Evolutionary conservation across 495 filamentous ascomycete genomes (phyloP).

Genomic region (Lasiosphaeria miniovina): DNA sequence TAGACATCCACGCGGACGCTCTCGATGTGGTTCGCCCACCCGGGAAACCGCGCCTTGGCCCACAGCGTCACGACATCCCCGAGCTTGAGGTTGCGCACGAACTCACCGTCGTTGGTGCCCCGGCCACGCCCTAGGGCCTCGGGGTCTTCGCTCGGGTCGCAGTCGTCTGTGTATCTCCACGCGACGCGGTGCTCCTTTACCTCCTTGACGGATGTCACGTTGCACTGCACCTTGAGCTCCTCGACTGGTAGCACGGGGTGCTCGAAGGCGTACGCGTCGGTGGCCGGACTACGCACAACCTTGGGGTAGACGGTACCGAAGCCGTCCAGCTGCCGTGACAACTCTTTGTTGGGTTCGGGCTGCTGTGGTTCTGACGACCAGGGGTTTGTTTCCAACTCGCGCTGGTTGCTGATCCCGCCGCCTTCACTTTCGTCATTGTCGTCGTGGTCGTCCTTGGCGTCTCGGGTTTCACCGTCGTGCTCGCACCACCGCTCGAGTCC

Average conservation of each 20-base stretch:
- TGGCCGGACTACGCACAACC: conserved; percentile 4
- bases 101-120: conserved; percentile 53
- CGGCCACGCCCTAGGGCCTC: conserved; percentile 47
- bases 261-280: conserved; percentile 21
- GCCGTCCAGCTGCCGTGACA: background rate
- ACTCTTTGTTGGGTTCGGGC: background rate
- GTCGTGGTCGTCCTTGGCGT: background rate
- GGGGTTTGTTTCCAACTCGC: background rate
- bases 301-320: conserved; percentile 20
- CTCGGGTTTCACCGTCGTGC: background rate
- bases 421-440: background rate
- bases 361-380: background rate
- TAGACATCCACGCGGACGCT: conserved; percentile 58
- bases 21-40: conserved; percentile 59
- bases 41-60: conserved; percentile 59
- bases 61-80: conserved; percentile 67
- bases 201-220: conserved; percentile 36
- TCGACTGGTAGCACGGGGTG: conserved; percentile 41
- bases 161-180: conserved; percentile 56
- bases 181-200: conserved; percentile 45
- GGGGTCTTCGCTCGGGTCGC: conserved; percentile 45
- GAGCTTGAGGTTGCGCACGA: conserved; percentile 54
- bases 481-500: conserved; percentile 49
- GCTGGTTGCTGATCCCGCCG: background rate
- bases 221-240: conserved; percentile 52